Conservation (phyloP, 345 rosid genomes). For the Gossypium bickii region DNA sequence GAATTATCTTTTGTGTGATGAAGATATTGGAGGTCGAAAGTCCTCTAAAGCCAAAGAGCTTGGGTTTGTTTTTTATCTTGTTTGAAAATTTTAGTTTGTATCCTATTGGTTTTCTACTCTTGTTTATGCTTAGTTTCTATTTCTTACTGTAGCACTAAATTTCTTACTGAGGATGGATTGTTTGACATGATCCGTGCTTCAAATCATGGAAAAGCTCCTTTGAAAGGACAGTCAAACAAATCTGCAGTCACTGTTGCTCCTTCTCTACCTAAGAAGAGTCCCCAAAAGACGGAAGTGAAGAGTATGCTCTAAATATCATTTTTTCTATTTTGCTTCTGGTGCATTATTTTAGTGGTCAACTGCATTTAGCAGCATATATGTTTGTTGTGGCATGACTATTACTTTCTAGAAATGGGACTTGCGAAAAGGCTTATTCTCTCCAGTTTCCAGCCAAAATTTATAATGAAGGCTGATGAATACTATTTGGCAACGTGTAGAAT, state of each 20-base stretch:
- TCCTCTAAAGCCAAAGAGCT: constrained; percentile 90
- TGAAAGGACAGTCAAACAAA: constrained; percentile 34
- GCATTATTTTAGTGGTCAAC: neutral
- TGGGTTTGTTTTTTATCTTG: constrained; percentile 46
- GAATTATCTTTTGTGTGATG: constrained; percentile 95
- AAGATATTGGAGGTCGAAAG: constrained; percentile 88
- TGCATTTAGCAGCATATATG: neutral
- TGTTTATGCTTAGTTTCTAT: constrained; percentile 20
- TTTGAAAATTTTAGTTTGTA: constrained; percentile 12
- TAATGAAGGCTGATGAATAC: neutral
- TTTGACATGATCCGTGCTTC: constrained; percentile 81
- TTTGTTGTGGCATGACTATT: neutral
- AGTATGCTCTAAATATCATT: constrained; percentile 35
- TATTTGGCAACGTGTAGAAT: neutral
- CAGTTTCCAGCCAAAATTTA: neutral
- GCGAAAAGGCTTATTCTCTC: neutral
- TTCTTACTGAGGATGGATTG: constrained; percentile 88
- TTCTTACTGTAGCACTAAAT: constrained; percentile 49
- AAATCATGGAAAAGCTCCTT: constrained; percentile 39
- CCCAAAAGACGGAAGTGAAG: constrained; percentile 50
- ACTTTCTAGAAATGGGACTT: neutral
- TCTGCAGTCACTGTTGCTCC: constrained; percentile 36
- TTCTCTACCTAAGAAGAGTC: constrained; percentile 46
- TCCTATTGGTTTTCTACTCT: constrained; percentile 13
- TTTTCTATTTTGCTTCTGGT: neutral